Percentiles rank a stretch among this genome's conserved stretches.
phyloP scores from a whole-genome alignment of 768 basidiomycete genomes.

The Trametopsis cervina region DNA sequence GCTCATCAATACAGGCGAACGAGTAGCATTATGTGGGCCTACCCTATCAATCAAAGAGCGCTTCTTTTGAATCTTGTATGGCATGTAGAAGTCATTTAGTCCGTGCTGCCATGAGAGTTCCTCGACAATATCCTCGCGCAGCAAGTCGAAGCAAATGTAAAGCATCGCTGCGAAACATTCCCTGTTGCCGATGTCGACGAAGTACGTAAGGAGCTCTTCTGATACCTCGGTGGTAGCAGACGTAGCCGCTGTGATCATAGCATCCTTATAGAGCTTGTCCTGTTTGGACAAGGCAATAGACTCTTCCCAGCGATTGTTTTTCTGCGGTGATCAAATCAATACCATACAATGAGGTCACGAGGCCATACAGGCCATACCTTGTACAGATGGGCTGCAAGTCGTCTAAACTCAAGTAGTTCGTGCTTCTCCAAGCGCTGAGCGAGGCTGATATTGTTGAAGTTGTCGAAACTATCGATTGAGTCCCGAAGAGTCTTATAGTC shows the following conservation, averaged over 20 bases:
- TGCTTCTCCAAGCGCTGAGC: constrained; percentile 85
- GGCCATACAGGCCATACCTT: constrained; percentile 45
- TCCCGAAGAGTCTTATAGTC: constrained; percentile 97
- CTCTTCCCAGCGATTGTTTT: constrained; percentile 95
- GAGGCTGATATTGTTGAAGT: constrained; percentile 88
- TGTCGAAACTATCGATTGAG: constrained; percentile 97
- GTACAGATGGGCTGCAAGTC: constrained; percentile 93
- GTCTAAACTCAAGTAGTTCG: constrained; percentile 88
- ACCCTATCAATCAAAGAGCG: constrained; percentile 76
- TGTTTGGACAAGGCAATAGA: constrained; percentile 93
- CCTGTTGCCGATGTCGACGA: constrained; percentile 97
- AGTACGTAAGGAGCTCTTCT: constrained; percentile 92
- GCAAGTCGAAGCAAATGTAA: constrained; percentile 92
- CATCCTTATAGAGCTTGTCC: constrained; percentile 96
- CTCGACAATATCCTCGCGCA: constrained; percentile 87
- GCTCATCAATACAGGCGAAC: constrained; percentile 6
- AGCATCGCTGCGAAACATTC: constrained; percentile 92
- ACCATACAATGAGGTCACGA: neutral
- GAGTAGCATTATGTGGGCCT: too few species aligned
- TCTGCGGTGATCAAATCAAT: constrained; percentile 40
- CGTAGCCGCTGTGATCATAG: constrained; percentile 86
- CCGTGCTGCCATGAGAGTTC: constrained; percentile 96
- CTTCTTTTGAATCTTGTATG: constrained; percentile 86
- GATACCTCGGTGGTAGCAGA: constrained; percentile 84
- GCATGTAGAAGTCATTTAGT: constrained; percentile 96